phyloP scores from a whole-genome alignment of 441 rosid genomes.

The Pelargonium cotyledonis region DNA sequence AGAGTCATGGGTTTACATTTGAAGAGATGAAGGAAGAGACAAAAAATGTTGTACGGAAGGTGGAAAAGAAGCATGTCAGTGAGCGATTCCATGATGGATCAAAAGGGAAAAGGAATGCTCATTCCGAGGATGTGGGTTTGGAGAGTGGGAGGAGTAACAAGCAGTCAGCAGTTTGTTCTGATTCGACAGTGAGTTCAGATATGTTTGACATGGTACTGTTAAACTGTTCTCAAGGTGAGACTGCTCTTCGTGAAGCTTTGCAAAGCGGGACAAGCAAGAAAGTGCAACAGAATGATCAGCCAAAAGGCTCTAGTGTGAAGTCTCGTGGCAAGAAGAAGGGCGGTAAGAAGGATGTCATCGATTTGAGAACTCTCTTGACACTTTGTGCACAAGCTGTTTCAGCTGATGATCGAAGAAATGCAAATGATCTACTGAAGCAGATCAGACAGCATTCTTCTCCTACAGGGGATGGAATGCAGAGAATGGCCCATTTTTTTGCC shows the following conservation, averaged over 20 bases:
- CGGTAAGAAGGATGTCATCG: constrained; percentile 32
- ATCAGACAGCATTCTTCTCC: constrained; percentile 42
- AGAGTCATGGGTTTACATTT: constrained; percentile 22
- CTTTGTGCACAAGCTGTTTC: constrained; percentile 49
- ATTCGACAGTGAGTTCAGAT: constrained; percentile 34
- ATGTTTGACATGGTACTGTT: constrained; percentile 54
- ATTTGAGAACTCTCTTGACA: constrained; percentile 39
- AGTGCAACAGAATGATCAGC: constrained; percentile 21
- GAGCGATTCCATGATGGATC: constrained; percentile 13
- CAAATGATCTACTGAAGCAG: constrained; percentile 33
- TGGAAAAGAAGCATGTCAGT: constrained; percentile 13
- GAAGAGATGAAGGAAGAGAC: constrained; percentile 25
- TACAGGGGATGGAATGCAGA: constrained; percentile 46
- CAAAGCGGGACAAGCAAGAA: constrained; percentile 30
- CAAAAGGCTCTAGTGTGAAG: constrained; percentile 27
- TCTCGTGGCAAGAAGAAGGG: constrained; percentile 32
- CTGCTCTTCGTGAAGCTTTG: constrained; percentile 42
- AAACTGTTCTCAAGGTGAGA: constrained; percentile 29
- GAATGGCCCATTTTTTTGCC: constrained; percentile 39
- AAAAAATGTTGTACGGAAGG: constrained; percentile 14
- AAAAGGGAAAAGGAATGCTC: constrained; percentile 37
- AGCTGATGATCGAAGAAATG: constrained; percentile 31
- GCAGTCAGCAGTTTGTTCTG: constrained; percentile 31
- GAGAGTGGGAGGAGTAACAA: constrained; percentile 32
- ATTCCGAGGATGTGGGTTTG: constrained; percentile 18